Evolutionary conservation across 1,139 yeast species (phyloP).

Genomic region (Scheffersomyces stambukii): DNA sequence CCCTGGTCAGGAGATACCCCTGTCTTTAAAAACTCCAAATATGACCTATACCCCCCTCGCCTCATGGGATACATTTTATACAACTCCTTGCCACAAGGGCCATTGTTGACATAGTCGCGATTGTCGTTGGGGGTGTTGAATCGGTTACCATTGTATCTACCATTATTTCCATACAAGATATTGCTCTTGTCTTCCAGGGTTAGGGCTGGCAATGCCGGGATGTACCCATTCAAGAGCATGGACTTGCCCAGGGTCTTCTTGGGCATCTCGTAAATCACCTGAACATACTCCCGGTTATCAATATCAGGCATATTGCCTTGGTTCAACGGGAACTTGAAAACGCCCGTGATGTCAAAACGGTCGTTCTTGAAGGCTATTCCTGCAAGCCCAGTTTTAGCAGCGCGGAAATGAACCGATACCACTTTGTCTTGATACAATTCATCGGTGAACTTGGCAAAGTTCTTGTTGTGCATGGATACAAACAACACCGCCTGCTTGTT

Average conservation of each 20-base stretch:
- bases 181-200: constrained; percentile 66
- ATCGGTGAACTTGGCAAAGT: constrained; percentile 33
- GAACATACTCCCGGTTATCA: constrained; percentile 51
- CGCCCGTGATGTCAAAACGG: constrained; percentile 44
- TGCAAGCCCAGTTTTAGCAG: constrained; percentile 55
- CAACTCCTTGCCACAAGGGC: constrained; percentile 37
- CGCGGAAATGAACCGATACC: constrained; percentile 35
- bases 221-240: constrained; percentile 78
- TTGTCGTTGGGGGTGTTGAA: constrained; percentile 32
- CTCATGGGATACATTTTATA: constrained; percentile 33
- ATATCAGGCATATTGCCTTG: constrained; percentile 57
- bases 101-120: constrained; percentile 36
- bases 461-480: constrained; percentile 54
- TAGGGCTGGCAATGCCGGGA: constrained; percentile 57
- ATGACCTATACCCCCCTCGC: constrained; percentile 40
- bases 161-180: constrained; percentile 41
- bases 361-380: constrained; percentile 53
- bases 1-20: constrained; percentile 4
- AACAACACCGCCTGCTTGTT: constrained; percentile 59
- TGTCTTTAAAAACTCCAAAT: constrained; percentile 16
- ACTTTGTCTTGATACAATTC: constrained; percentile 29
- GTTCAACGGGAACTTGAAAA: constrained; percentile 56
- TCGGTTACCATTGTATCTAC: constrained; percentile 18
- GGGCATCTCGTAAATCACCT: constrained; percentile 57
- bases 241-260: constrained; percentile 59